Base-by-base conservation (phyloP, 192 early-diverging fungal genomes). In the Endogone sp. region DNA sequence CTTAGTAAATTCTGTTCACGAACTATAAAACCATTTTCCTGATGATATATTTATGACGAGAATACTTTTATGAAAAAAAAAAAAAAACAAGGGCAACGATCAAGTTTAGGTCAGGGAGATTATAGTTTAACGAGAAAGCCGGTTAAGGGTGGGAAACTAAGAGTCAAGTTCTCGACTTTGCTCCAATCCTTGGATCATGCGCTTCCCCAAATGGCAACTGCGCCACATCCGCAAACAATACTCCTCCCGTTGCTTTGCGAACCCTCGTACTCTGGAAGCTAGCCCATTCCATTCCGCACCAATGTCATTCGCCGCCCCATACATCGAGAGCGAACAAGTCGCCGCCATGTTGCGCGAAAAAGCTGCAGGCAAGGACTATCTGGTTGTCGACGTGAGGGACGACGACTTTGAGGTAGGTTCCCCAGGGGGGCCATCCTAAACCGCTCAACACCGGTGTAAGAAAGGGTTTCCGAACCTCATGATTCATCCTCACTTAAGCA, bases 301-400 rank as follows among this genome's bases (percentile, higher is more conserved):
- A 3, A 66, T 66, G 70, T 60, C 55, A 16, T 57, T 32, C 21
- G 56, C 59, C 8, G 72, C 65, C 30, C 58, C 64, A 63, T 82
- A 67, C 44, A 81, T 85, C 56, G 75, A 85, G 20, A 60, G 73
- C 16, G 69, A 81, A 24, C 81, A 85, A 49, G 75, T 93, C 30
- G 75, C 81, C 16, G 30, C 61, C 20, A 72, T 91, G n/a, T 56
- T 93, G 13, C 79, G 80, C 58, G 84, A 91, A 73, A 79, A 79
- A 31, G 54, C 84, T 2, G 79, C 90, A 0, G 85, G 86, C 22
- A 79, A 71, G 27, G 92, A 94, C 76, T 95, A 92, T 61, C 60
- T 91, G 13, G 73, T 95, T 20, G 79, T 93, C 24, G 91, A 94
- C 70, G 92, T 93, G 27, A 80, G 92, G 28, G 85, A 88, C 72